Evolutionary conservation across 2,329 filamentous ascomycete species (phyloP), one percentile per base, ranked within the genome.

Genomic region (Phyllosticta paracitricarpa): DNA sequence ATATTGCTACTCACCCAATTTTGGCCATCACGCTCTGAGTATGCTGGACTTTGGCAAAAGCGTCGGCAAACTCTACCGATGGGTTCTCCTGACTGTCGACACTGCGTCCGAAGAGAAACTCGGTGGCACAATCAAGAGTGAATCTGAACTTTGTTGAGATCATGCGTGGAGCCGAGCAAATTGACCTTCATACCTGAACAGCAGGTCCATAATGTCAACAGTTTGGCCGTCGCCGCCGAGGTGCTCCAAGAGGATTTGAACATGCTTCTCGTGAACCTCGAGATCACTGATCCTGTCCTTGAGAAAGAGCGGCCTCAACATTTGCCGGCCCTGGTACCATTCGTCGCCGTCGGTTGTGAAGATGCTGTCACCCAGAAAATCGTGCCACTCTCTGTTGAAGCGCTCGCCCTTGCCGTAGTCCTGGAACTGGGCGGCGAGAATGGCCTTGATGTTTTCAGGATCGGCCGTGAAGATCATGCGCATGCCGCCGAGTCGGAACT

Each of bases 401-500:
- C 79, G 74, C 64, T 84, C 75, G 6, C 91, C 91, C 71, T 96
- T 91, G 67, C 91, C 92, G 70, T 86, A 97, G 69, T 96, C 89
- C 51, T 76, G 76, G 70, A 97, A 97, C 70, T 96, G 90, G 1
- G 87, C 88, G 0, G 91, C 89, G n/a, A 97, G 79, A 24, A 97
- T 81, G 5, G 92, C 89, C 73, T 96, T 96, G 77, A 96, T 88
- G 70, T 96, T 96, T 69, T 95, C 90, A 0, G 89, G 88, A 66
- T 96, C 91, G 4, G 83, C 83, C 0, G 92, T 96, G 69, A 94
- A 81, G 63, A 95, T 72, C 24, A 87, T 73, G n/a, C 89, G 83
- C 56, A 76, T 71, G 56, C 81, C 80, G 1, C 84, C 68, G 6
- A 84, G 67, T 1, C 78, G 78, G 10, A 76, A 72, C 73, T 93